Percentiles rank a stretch among this genome's conserved stretches.
These are phyloP conservation scores for Penicillium sp. DNA, from an alignment of 2,329 filamentous ascomycete genomes.

Conservation along the genomic window DNA sequence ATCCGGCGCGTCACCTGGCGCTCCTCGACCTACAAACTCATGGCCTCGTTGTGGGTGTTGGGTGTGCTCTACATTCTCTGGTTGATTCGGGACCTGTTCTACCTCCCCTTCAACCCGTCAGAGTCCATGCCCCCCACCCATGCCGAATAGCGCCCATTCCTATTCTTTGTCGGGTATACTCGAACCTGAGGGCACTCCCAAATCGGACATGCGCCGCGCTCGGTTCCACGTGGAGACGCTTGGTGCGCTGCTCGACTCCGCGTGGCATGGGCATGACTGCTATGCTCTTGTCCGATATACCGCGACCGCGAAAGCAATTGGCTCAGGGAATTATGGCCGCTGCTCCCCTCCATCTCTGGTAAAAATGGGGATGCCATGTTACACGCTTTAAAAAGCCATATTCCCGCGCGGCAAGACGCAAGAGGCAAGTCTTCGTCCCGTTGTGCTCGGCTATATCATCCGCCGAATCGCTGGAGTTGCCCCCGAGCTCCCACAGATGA, in stretches of 20 bases:
- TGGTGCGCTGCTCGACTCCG: not conserved
- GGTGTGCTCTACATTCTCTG: constrained; percentile 46
- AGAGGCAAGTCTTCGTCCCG: not conserved
- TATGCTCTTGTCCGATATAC: not conserved
- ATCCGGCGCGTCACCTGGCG: constrained; percentile 48
- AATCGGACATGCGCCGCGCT: not conserved
- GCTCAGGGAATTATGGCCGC: not conserved
- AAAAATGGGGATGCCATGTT: not conserved
- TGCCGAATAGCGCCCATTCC: constrained; percentile 7
- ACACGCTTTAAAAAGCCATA: not conserved
- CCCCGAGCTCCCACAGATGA: not conserved
- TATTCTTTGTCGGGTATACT: not conserved
- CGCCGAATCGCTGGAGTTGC: not conserved
- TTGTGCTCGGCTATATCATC: not conserved
- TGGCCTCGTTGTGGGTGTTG: constrained; percentile 46
- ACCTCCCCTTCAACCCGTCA: constrained; percentile 37
- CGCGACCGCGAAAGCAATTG: not conserved
- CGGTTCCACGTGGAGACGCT: not conserved
- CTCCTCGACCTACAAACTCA: constrained; percentile 47
- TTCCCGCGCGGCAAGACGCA: constrained; percentile 1
- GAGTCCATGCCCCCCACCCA: constrained; percentile 17
- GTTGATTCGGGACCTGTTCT: constrained; percentile 46
- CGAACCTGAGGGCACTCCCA: too few relatives aligned
- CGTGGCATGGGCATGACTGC: not conserved
- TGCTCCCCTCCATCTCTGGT: not conserved